Conservation (phyloP, 257 asterid species). For the Cinchona pubescens region DNA sequence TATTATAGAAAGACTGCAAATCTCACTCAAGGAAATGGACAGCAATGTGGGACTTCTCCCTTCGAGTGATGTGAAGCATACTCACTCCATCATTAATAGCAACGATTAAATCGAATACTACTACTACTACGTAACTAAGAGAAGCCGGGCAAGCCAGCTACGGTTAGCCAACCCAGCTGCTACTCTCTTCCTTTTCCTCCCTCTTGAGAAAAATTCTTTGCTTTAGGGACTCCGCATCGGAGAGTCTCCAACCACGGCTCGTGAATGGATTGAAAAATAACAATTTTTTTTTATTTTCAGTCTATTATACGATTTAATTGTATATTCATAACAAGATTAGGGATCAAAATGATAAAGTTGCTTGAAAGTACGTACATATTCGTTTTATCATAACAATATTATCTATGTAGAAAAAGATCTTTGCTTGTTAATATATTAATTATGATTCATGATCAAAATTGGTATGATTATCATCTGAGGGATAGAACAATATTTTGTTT, state of each 20-base stretch:
- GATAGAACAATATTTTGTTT: background rate
- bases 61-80: conserved; percentile 57
- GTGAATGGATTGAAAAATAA: too few relatives aligned
- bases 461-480: conserved; percentile 8
- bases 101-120: too few relatives aligned
- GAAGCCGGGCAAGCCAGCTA: conserved; percentile 40
- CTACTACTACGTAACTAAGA: too few relatives aligned
- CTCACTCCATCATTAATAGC: too few relatives aligned
- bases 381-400: too few relatives aligned
- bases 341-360: conserved; percentile 38
- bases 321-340: too few relatives aligned
- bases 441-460: background rate
- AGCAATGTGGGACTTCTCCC: conserved; percentile 3
- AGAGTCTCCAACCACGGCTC: too few relatives aligned
- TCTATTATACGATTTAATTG: too few relatives aligned
- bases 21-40: conserved; percentile 33
- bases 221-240: too few relatives aligned
- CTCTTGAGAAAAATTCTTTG: conserved; percentile 11
- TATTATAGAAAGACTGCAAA: conserved; percentile 27
- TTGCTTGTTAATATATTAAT: conserved; percentile 51
- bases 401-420: too few relatives aligned
- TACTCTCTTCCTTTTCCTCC: conserved; percentile 13
- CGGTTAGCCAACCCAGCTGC: background rate
- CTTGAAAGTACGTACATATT: conserved; percentile 56
- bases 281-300: too few relatives aligned